Evolutionary conservation across 768 basidiomycete genomes (phyloP).

Genomic region (Pleurotus tuber-regium): DNA sequence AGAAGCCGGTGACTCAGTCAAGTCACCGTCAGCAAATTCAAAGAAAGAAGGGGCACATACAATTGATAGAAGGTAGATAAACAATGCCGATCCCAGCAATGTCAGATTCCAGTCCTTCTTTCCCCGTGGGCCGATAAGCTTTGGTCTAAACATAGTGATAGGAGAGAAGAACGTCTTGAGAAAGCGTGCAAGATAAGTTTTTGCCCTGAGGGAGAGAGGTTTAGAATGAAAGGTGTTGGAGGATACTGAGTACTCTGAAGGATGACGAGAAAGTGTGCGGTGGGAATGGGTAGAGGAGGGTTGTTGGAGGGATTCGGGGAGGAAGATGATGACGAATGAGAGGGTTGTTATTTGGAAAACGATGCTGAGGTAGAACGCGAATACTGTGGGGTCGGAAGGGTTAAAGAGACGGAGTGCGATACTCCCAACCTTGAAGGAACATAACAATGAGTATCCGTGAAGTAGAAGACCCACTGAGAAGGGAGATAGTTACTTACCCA

Average conservation of each 20-base stretch:
- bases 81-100: conserved; percentile 59
- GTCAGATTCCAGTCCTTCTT: conserved; percentile 75
- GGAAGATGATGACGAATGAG: conserved; percentile 40
- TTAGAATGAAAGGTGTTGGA: no score
- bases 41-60: conserved; percentile 37
- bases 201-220: conserved; percentile 3
- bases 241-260: no score
- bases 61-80: conserved; percentile 61
- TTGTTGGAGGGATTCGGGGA: conserved; percentile 51
- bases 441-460: neutral
- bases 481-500: conserved; percentile 47
- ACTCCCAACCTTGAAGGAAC: conserved; percentile 44
- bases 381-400: conserved; percentile 53
- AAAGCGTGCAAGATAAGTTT: conserved; percentile 27
- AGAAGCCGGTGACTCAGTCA: no score
- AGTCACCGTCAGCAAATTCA: no score
- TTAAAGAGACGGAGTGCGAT: conserved; percentile 45
- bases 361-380: conserved; percentile 45
- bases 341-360: conserved; percentile 33
- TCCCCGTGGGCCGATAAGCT: conserved; percentile 29
- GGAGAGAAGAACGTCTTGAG: conserved; percentile 42
- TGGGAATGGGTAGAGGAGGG: conserved; percentile 12
- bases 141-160: conserved; percentile 67
- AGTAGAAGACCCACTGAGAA: neutral
- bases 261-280: conserved; percentile 21